Percentiles rank a stretch among this genome's conserved stretches.
These are phyloP conservation scores for Ophiognomonia clavigignenti-juglandacearum DNA, from an alignment of 2,329 filamentous ascomycete genomes.

Conservation along the genomic window DNA sequence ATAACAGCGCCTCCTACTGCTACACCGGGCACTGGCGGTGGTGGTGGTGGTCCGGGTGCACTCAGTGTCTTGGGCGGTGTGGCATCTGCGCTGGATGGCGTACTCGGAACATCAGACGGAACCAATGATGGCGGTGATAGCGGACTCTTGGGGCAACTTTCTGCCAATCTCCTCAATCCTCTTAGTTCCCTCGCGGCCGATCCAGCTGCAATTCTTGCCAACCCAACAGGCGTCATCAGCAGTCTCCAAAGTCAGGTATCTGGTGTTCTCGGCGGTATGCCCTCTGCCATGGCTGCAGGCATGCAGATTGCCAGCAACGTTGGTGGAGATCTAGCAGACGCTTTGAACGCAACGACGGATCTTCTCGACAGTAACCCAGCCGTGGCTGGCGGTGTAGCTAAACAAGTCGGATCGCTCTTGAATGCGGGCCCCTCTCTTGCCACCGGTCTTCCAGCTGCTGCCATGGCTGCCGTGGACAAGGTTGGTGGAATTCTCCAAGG, in stretches of 20 bases:
- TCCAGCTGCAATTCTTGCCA: constrained; percentile 8
- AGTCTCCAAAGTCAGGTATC: constrained; percentile 11
- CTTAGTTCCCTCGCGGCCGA: constrained; percentile 12
- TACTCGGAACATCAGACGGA: constrained; percentile 3
- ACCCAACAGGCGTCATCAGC: constrained; percentile 10
- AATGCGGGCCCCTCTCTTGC: constrained; percentile 13
- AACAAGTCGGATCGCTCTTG: constrained; percentile 12
- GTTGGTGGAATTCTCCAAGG: constrained; percentile 8
- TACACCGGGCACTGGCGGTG: neutral
- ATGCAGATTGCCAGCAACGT: constrained; percentile 13
- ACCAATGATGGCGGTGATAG: neutral
- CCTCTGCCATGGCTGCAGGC: constrained; percentile 14
- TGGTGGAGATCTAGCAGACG: constrained; percentile 10
- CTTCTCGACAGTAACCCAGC: constrained; percentile 8
- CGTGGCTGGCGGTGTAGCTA: constrained; percentile 11
- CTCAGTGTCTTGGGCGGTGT: constrained; percentile 9
- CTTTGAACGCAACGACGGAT: constrained; percentile 8
- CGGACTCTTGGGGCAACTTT: constrained; percentile 13
- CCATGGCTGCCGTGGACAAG: constrained; percentile 10
- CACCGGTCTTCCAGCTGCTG: constrained; percentile 15
- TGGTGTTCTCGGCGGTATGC: constrained; percentile 10
- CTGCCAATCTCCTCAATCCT: constrained; percentile 11
- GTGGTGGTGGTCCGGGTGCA: neutral
- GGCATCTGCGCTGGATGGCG: constrained; percentile 7
- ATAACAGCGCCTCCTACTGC: constrained; percentile 3